phyloP scores from a whole-genome alignment of 257 asterid genomes.

The Plantago major region DNA sequence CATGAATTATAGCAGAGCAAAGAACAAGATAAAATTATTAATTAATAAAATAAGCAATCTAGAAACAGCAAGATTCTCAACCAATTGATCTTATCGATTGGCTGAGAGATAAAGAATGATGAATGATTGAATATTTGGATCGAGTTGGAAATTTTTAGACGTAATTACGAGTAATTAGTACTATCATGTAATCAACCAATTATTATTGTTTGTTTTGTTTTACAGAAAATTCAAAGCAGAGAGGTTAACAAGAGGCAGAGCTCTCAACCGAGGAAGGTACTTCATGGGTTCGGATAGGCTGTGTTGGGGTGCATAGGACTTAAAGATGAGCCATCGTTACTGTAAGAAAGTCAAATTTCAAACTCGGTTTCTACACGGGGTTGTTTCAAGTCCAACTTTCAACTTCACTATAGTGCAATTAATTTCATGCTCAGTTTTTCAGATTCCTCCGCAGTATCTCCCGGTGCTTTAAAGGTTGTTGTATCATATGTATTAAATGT shows the following conservation, averaged over 20 bases:
- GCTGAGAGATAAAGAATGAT: neutral
- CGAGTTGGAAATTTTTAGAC: neutral
- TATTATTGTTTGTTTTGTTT: too few relatives aligned
- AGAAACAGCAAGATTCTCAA: neutral
- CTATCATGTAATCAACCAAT: too few relatives aligned
- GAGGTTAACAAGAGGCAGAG: neutral
- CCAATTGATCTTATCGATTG: too few relatives aligned
- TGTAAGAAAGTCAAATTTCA: too few relatives aligned
- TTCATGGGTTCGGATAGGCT: neutral
- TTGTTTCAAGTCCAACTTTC: too few relatives aligned
- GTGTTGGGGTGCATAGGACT: neutral
- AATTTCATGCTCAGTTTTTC: too few relatives aligned
- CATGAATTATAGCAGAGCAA: slow-evolving; percentile 3
- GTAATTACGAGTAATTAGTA: too few relatives aligned
- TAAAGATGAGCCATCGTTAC: neutral
- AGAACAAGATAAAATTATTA: neutral
- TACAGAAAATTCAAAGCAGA: neutral
- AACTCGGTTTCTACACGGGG: too few relatives aligned
- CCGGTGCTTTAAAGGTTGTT: too few relatives aligned
- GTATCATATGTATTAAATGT: too few relatives aligned
- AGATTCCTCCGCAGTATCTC: too few relatives aligned
- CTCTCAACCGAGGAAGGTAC: neutral
- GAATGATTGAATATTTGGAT: neutral
- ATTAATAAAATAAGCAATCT: neutral
- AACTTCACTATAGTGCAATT: too few relatives aligned